Percentiles rank a stretch among this genome's conserved stretches.
Evolutionary conservation across 2,329 filamentous ascomycete species (phyloP).

Genomic region (Dactylellina sp.): DNA sequence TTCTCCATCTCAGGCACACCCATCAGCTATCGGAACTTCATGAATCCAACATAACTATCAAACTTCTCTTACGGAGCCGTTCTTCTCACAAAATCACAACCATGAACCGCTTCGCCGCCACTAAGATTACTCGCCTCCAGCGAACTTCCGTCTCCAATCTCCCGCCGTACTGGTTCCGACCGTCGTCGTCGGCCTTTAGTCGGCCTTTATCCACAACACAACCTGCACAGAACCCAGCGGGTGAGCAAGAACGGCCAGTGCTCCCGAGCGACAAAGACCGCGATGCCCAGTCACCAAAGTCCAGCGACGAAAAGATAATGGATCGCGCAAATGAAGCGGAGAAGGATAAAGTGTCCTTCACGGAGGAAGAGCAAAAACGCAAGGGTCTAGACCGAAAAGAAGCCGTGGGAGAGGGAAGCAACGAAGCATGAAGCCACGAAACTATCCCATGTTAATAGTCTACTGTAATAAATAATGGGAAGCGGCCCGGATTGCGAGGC

Average conservation of each 20-base stretch:
- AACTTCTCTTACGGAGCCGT: too few species aligned
- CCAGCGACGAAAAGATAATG: slow-evolving; percentile 50
- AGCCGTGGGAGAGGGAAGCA: slow-evolving; percentile 17
- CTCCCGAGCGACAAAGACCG: slow-evolving; percentile 31
- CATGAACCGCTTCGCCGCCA: not conserved
- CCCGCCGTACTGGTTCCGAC: not conserved
- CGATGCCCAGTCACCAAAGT: slow-evolving; percentile 32
- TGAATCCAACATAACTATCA: too few species aligned
- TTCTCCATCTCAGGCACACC: too few species aligned
- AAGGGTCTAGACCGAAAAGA: slow-evolving; percentile 35
- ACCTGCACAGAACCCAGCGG: slow-evolving; percentile 4
- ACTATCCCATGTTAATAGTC: too few species aligned
- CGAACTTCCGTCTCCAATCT: not conserved
- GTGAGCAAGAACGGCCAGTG: slow-evolving; percentile 24
- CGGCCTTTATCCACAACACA: slow-evolving; percentile 24
- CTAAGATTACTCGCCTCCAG: not conserved
- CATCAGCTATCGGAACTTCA: too few species aligned
- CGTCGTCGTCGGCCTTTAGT: too few species aligned
- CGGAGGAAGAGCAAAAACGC: slow-evolving; percentile 37
- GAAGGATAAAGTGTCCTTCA: slow-evolving; percentile 40
- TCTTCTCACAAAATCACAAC: not conserved
- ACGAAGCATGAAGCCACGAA: not conserved
- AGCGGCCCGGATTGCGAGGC: not conserved
- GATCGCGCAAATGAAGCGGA: slow-evolving; percentile 42
- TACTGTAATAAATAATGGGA: too few species aligned